Evolutionary conservation across 345 rosid species (phyloP), one percentile per base, ranked within the genome.

Genomic region (Luvunga scandens): DNA sequence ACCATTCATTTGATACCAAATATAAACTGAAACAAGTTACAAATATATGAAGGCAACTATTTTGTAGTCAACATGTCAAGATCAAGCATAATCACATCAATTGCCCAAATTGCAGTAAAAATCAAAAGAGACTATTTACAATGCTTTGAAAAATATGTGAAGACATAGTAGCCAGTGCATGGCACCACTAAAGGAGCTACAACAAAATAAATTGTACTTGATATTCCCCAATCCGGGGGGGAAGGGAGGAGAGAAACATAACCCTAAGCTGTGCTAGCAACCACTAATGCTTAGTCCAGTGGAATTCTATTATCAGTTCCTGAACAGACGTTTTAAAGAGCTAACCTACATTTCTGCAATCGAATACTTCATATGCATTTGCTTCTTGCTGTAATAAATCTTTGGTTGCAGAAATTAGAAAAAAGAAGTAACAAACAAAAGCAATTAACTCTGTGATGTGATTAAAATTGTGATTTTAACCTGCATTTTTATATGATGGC

Each of bases 401-500:
- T 33, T 66, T 62, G 50, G 39, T 36, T 28, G 27, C n/a, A 42
- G 66, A 12, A 66, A 66, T 28, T 0, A 22, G 34, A 34, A 55
- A 27, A 27, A 77, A 24, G 48, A 27, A 7, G 48, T 6, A 22
- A 25, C 27, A 53, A 75, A 56, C 21, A 53, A 27, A 6, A 64
- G 38, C 9, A 24, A 39, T 70, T 4, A 27, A 9, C 34, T 64
- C 9, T 25, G 19, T 31, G 33, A 71, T 13, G 48, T 22, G 66
- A 71, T 12, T 31, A 80, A 36, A 56, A 67, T 31, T 53, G 66
- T 16, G 73, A 74, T 56, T 69, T 73, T 71, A 72, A 96, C 99
- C 99, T 90, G 98, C 98, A 84, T 85, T 71, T 79, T 88, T 84
- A 76, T 96, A 92, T 1, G 89, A 84, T 65, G 93, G 98, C 99